Conservation (phyloP, 108 stramenopile species). For the Cylindrotheca closterium region DNA sequence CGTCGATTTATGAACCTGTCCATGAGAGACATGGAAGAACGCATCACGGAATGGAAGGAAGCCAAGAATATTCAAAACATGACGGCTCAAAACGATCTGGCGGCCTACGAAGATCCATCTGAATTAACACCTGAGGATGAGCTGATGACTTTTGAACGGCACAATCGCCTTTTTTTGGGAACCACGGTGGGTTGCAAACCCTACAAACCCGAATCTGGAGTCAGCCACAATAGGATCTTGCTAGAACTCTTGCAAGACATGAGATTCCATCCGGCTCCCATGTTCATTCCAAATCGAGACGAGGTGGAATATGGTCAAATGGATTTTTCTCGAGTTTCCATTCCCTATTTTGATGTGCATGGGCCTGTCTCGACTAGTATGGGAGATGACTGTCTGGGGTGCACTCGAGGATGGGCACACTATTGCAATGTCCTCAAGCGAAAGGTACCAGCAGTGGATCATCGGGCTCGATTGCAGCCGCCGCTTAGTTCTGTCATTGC, state of each 20-base stretch:
- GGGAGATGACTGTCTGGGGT: conserved; percentile 85
- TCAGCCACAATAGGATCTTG: conserved; percentile 51
- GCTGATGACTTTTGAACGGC: conserved; percentile 28
- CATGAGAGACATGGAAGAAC: conserved; percentile 72
- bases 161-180: conserved; percentile 35
- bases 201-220: conserved; percentile 43
- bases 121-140: conserved; percentile 31
- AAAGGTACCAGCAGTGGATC: conserved; percentile 58
- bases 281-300: conserved; percentile 47
- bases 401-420: conserved; percentile 80
- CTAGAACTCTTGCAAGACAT: conserved; percentile 75
- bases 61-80: conserved; percentile 71
- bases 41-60: conserved; percentile 83
- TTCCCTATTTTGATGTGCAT: conserved; percentile 76
- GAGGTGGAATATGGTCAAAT: conserved; percentile 38
- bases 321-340: conserved; percentile 31
- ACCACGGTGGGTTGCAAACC: conserved; percentile 56
- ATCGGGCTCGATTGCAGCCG: conserved; percentile 76
- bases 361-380: conserved; percentile 78
- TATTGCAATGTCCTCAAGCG: conserved; percentile 75
- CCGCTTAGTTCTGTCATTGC: conserved; percentile 69
- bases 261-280: conserved; percentile 77
- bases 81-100: conserved; percentile 32
- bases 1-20: conserved; percentile 59
- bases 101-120: conserved; percentile 14